Base-by-base conservation (phyloP, 179 eudicot genomes). In the Corrigiola litoralis region DNA sequence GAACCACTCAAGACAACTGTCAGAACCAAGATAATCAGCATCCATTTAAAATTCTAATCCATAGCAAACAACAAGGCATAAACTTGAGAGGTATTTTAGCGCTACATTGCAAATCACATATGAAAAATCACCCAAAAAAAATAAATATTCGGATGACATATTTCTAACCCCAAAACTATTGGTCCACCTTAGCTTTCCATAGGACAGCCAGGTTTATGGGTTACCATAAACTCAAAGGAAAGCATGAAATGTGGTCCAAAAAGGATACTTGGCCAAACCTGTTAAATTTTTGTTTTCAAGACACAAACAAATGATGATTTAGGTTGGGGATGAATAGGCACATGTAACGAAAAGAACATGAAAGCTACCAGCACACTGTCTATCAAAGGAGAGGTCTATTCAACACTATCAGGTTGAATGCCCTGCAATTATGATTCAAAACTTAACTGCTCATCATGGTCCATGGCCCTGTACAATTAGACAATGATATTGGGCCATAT, bases 221-320 rank as follows among this genome's bases (percentile, higher is more conserved):
- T 55, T 6, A n/a, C 58, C 58, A 17, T 6, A 6, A 31, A 55
- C 11, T 10, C 3, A 2, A 24, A 12, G 34, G 40, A 38, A 17
- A 13, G 16, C 27, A 20, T 12, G 20, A 32, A 17, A 46, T 11
- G 44, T 63, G 67, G 67, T 63, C 67, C 67, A 62, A 29, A 61
- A 46, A 14, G 47, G 46, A 58, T 36, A 58, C 4, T 40, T 8
- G 44, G 14, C 24, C 41, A 2, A 31, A 16, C 66, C 1, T 18
- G 14, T 28, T 45, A 3, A 29, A 28, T 61, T 54, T 31, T 61
- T 24, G 53, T 61, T 46, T 46, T 37, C 66, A 61, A 61, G 54
- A 46, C 54, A 31, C 54, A 31, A 63, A 29, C 16, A 12, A 55
- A 62, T 20, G 55, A 46, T 17, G 33, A n/a, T 16, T 55, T 10